Base-by-base conservation (phyloP, 179 eudicot species). In the Beta macrorhiza region DNA sequence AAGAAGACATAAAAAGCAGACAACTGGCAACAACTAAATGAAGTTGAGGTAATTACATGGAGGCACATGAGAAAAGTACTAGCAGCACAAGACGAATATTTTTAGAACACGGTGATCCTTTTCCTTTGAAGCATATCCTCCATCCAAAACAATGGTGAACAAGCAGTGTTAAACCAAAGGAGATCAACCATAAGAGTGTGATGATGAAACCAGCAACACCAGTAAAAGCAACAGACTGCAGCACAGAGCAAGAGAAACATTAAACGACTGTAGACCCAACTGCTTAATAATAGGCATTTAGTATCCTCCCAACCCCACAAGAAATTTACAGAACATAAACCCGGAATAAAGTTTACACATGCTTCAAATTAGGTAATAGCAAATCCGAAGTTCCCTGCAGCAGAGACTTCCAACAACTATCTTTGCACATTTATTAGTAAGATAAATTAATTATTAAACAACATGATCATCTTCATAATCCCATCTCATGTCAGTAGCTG, bases 181-280 rank as follows among this genome's bases (percentile, higher is more conserved):
- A 89, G 57, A 92, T 52, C 75, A 92, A 86, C 99, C 99, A 95
- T 47, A 93, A 22, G 37, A 85, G 79, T 67, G 98, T 89, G 82
- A 95, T 85, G 80, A 87, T 83, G 79, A 91, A 91, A 61, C 91
- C 96, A 76, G 89, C 84, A 74, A 90, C 91, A 83, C 98, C 99
- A 80, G 99, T 95, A 86, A 91, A 93, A 74, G 92, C 97, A 76
- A 95, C 99, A 79, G 98, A 96, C 99, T 96, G 92, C 83, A 86
- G 72, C 42, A 37, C 42, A 37, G 51, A 81, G 56, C 85, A 76
- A 59, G 3, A 80, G 81, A 80, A 83, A 87, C 69, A 88, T 80
- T 37, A 76, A 49, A 20, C 32, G 17, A 56, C 42, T 55, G 47
- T 22, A 29, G 42, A 9, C 15, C 14, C 17, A 71, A 7, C 11